Evolutionary conservation across 2,329 filamentous ascomycete genomes (phyloP).

Genomic region (Claviceps fusiformis): DNA sequence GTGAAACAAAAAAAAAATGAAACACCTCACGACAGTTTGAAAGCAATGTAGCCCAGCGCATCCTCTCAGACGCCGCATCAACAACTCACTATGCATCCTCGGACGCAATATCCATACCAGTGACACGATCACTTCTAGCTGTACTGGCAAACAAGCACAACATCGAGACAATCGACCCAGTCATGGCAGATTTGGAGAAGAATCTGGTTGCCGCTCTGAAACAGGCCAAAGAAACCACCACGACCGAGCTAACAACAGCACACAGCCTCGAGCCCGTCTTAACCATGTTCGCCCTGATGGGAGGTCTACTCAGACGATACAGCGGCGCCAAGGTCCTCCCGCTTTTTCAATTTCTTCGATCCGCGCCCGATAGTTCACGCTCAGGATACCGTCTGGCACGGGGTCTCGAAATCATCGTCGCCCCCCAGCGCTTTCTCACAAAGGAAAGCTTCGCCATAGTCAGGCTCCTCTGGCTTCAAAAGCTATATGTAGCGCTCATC

Average conservation of each 20-base stretch:
- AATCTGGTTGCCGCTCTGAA: slow-evolving; percentile 11
- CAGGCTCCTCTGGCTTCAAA: slow-evolving; percentile 34
- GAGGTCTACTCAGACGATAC: slow-evolving; percentile 25
- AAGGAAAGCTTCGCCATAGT: slow-evolving; percentile 29
- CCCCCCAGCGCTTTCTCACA: slow-evolving; percentile 23
- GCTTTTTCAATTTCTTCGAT: slow-evolving; percentile 22
- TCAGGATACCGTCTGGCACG: slow-evolving; percentile 27
- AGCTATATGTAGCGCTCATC: slow-evolving; percentile 32
- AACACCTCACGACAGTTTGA: slow-evolving; percentile 18
- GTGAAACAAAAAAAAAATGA: background rate
- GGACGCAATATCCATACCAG: slow-evolving; percentile 12
- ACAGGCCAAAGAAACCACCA: background rate
- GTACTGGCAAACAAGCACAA: slow-evolving; percentile 32
- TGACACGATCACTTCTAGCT: slow-evolving; percentile 23
- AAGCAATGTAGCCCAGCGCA: slow-evolving; percentile 20
- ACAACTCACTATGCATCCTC: slow-evolving; percentile 1
- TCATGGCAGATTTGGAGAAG: slow-evolving; percentile 16
- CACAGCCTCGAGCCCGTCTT: slow-evolving; percentile 6
- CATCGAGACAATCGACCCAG: slow-evolving; percentile 17
- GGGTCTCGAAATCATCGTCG: slow-evolving; percentile 28
- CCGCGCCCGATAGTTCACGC: slow-evolving; percentile 19
- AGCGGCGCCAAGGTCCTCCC: slow-evolving; percentile 20
- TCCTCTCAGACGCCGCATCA: slow-evolving; percentile 17
- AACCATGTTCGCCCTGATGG: slow-evolving; percentile 22
- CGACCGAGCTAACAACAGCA: background rate